Percentiles rank a stretch among this genome's conserved stretches.
phyloP scores from a whole-genome alignment of 148 eudicot genomes.

The Camellia lanceoleosa region DNA sequence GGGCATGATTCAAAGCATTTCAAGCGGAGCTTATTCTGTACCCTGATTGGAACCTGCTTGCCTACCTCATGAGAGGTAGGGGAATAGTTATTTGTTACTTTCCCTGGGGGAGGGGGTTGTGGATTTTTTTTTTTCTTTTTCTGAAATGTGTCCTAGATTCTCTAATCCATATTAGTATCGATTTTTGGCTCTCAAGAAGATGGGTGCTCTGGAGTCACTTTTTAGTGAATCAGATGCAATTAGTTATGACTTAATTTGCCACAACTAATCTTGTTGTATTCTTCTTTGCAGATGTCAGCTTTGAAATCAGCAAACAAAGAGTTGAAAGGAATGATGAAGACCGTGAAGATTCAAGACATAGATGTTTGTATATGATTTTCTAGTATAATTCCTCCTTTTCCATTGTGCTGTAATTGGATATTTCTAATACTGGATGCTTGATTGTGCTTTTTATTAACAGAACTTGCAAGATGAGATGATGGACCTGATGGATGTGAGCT shows the following conservation, averaged over 20 bases:
- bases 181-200: constrained; percentile 3
- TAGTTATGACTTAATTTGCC: background rate
- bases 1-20: constrained; percentile 45
- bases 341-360: constrained; percentile 86
- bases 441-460: constrained; percentile 33
- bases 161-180: constrained; percentile 3
- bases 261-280: constrained; percentile 10
- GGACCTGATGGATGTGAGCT: constrained; percentile 95
- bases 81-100: constrained; percentile 22
- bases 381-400: background rate
- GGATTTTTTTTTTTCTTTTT: background rate
- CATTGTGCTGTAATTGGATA: constrained; percentile 8
- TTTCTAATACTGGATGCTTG: background rate
- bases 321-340: constrained; percentile 98
- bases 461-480: constrained; percentile 97
- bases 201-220: constrained; percentile 7
- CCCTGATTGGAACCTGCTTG: constrained; percentile 53
- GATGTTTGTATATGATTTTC: constrained; percentile 52
- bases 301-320: constrained; percentile 91
- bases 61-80: constrained; percentile 66
- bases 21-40: constrained; percentile 37
- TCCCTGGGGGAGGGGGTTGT: no score
- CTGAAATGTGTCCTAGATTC: constrained; percentile 10
- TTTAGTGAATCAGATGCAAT: constrained; percentile 10
- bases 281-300: constrained; percentile 72